Percentiles rank a stretch among this genome's conserved stretches.
These are phyloP conservation scores for Ogataea siamensis DNA, from an alignment of 805 yeast genomes.

Conservation along the genomic window DNA sequence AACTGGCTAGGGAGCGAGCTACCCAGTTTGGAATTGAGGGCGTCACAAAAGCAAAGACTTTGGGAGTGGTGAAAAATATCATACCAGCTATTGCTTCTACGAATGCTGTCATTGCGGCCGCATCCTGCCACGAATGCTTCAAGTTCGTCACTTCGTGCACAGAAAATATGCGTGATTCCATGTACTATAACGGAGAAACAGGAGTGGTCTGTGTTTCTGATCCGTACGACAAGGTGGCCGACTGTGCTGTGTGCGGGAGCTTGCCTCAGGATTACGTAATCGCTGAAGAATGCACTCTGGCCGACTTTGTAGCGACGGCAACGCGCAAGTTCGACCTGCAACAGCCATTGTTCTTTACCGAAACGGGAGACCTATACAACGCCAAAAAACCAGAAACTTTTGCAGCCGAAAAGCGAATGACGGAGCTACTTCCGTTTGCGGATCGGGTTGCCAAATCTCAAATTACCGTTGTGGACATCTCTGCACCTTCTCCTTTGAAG, in stretches of 20 bases:
- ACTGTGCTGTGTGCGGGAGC: constrained; percentile 77
- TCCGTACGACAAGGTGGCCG: constrained; percentile 53
- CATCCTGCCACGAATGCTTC: constrained; percentile 83
- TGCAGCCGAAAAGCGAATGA: constrained; percentile 3
- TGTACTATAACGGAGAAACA: constrained; percentile 84
- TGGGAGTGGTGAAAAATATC: constrained; percentile 88
- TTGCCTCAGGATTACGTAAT: constrained; percentile 19
- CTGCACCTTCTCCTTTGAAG: constrained; percentile 6
- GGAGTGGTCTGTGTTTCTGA: constrained; percentile 76
- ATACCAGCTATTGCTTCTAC: constrained; percentile 95
- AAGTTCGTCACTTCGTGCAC: constrained; percentile 71
- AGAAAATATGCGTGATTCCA: constrained; percentile 68
- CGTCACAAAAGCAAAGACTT: constrained; percentile 65
- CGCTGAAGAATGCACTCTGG: constrained; percentile 11
- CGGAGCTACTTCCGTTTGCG: constrained; percentile 18
- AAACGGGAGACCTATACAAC: constrained; percentile 27
- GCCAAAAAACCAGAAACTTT: constrained; percentile 12
- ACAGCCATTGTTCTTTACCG: constrained; percentile 24
- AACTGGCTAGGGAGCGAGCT: constrained; percentile 59
- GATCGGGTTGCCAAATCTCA: constrained; percentile 11
- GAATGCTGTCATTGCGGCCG: constrained; percentile 86
- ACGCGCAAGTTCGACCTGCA: constrained; percentile 14
- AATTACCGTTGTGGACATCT: constrained; percentile 21
- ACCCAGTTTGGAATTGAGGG: constrained; percentile 65
- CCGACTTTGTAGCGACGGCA: constrained; percentile 18